These are phyloP conservation scores for Sambucus nigra DNA, from an alignment of 129 eudicot species.

Conservation along the genomic window DNA sequence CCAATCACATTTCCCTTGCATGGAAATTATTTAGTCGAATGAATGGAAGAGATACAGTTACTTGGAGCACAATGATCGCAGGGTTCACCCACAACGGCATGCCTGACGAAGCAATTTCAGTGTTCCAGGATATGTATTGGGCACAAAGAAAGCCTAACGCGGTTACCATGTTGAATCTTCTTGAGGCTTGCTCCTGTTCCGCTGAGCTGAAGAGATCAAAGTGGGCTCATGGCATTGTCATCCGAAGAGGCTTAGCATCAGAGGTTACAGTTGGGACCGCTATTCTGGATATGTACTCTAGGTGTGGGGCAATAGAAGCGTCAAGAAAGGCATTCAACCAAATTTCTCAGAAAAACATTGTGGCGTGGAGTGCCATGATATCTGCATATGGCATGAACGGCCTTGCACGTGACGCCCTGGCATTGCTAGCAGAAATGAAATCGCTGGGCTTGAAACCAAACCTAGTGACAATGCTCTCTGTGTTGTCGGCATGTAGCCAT, in stretches of 20 bases:
- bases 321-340: slow-evolving; percentile 48
- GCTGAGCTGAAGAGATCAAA: slow-evolving; percentile 46
- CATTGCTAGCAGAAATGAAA: slow-evolving; percentile 44
- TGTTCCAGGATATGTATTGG: slow-evolving; percentile 40
- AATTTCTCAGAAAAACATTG: slow-evolving; percentile 41
- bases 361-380: slow-evolving; percentile 71
- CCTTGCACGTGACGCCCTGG: slow-evolving; percentile 45
- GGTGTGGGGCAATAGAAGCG: slow-evolving; percentile 54
- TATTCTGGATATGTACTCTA: slow-evolving; percentile 69
- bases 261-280: slow-evolving; percentile 63
- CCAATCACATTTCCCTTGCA: slow-evolving; percentile 43
- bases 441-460: slow-evolving; percentile 50
- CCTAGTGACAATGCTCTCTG: slow-evolving; percentile 48
- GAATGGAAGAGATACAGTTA: slow-evolving; percentile 39
- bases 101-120: slow-evolving; percentile 62
- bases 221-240: slow-evolving; percentile 58
- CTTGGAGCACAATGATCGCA: slow-evolving; percentile 90
- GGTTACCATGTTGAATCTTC: slow-evolving; percentile 53
- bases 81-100: slow-evolving; percentile 64
- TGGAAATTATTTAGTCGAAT: slow-evolving; percentile 35
- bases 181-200: slow-evolving; percentile 61
- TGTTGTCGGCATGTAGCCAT: slow-evolving; percentile 87
- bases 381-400: slow-evolving; percentile 85
- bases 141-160: slow-evolving; percentile 33
- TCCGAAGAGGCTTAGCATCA: slow-evolving; percentile 49